phyloP scores from a whole-genome alignment of 768 basidiomycete genomes.

The Leccinum subgranulosum region DNA sequence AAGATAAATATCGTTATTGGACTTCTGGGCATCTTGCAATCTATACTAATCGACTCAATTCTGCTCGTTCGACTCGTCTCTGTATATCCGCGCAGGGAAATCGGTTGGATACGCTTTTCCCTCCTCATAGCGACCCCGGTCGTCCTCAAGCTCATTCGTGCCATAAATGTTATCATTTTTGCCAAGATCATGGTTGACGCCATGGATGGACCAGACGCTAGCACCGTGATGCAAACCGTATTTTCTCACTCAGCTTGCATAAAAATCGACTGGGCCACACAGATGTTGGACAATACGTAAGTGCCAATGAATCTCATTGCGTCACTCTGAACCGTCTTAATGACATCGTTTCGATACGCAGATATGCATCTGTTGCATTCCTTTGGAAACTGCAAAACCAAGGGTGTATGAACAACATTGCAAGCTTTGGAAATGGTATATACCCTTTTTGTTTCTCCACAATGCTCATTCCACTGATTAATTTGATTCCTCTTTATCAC shows the following conservation, averaged over 20 bases:
- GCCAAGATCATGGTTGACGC: slow-evolving; percentile 11
- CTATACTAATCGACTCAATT: slow-evolving; percentile 24
- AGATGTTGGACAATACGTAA: slow-evolving; percentile 29
- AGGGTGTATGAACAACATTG: background rate
- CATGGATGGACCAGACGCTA: slow-evolving; percentile 6
- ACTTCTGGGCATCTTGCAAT: slow-evolving; percentile 20
- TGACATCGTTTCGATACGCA: background rate
- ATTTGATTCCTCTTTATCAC: background rate
- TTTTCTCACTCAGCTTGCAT: slow-evolving; percentile 22
- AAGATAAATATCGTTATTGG: slow-evolving; percentile 19
- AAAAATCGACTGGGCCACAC: slow-evolving; percentile 30
- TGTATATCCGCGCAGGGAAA: slow-evolving; percentile 17
- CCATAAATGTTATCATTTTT: slow-evolving; percentile 23
- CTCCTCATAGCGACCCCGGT: slow-evolving; percentile 14
- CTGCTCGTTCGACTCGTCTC: slow-evolving; percentile 22
- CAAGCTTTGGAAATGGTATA: background rate
- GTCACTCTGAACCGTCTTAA: background rate
- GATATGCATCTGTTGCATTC: slow-evolving; percentile 9
- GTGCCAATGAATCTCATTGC: background rate
- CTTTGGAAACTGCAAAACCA: slow-evolving; percentile 10
- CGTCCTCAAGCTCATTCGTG: slow-evolving; percentile 22
- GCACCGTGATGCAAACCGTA: background rate
- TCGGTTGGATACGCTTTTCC: slow-evolving; percentile 6
- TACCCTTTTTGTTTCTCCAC: background rate
- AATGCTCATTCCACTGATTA: background rate